Conservation (phyloP, 345 rosid genomes). For the Mercurialis annua region DNA sequence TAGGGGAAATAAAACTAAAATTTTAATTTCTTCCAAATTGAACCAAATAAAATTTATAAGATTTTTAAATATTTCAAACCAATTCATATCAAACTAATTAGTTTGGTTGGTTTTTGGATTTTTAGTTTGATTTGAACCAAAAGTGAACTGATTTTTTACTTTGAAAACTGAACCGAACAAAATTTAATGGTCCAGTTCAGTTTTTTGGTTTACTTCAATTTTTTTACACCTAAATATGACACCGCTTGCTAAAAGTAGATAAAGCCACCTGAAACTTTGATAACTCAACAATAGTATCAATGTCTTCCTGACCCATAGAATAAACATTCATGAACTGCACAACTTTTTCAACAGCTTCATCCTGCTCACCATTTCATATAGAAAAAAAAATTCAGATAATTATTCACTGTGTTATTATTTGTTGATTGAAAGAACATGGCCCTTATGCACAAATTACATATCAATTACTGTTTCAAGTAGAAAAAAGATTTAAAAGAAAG, state of each 20-base stretch:
- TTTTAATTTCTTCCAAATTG: too few relatives aligned
- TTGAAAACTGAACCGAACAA: too few relatives aligned
- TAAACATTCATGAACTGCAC: conserved; percentile 85
- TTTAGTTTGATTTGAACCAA: too few relatives aligned
- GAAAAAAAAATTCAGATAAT: neutral
- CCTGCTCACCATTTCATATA: conserved; percentile 43
- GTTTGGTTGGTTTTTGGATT: too few relatives aligned
- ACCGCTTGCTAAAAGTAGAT: neutral
- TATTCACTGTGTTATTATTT: neutral
- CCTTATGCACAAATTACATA: neutral
- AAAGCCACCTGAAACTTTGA: conserved; percentile 69
- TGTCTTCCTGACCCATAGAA: conserved; percentile 89
- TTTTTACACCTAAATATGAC: too few relatives aligned
- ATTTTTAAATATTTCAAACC: too few relatives aligned
- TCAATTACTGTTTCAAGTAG: neutral
- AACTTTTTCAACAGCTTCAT: conserved; percentile 82
- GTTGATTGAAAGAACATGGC: neutral
- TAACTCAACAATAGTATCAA: conserved; percentile 68
- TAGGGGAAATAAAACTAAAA: neutral
- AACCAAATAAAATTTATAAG: too few relatives aligned
- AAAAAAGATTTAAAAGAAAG: neutral
- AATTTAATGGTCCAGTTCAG: too few relatives aligned
- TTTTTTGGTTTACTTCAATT: too few relatives aligned
- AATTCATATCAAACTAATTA: too few relatives aligned
- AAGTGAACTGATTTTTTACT: too few relatives aligned